Base-by-base conservation (phyloP, 2,329 filamentous ascomycete species). In the Aspergillus fumigatiaffinis region DNA sequence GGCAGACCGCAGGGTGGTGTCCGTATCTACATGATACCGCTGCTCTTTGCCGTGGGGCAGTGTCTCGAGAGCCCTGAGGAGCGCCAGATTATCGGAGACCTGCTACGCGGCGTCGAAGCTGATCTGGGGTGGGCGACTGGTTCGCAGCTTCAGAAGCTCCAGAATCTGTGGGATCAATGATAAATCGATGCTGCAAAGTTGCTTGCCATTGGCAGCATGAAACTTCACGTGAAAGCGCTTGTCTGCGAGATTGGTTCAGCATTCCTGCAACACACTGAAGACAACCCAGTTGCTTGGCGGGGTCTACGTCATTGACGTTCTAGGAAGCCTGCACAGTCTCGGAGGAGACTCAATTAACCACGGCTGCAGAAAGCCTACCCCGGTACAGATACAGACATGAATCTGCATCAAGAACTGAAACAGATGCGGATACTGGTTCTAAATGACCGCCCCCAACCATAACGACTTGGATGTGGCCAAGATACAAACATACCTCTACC, bases 61-160 rank as follows among this genome's bases (percentile, higher is more conserved):
- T 85, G 83, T 60, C 68, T 86, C 17, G 80, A 79, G 25, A 77
- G 80, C 42, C 68, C 71, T 2, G 74, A 74, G 14, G 84, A 85
- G 68, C 79, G 82, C 20, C 71, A 79, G 29, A 77, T 84, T 1
- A 77, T 87, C 3, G 63, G 86, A 12, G 76, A 80, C 46, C 68
- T 87, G 32, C 69, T 88, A 20, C 74, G 77, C 17, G 82, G 79
- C 1, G 79, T 87, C n/a, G 83, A 87, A 66, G 76, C 72, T 26
- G 85, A 87, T 65, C 75, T 84, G 44, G 85, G 85, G 0, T 86
- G 82, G 79, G 80, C 81, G 14, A 86, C 84, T 32, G 75, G 82
- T 55, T 82, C 84, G 65, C 76, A 82, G 25, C 75, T 83, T 32
- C 70, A 77, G 59, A 78, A 82, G 61, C 70, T 86, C 53, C 65